Percentiles rank a stretch among this genome's conserved stretches.
phyloP scores from a whole-genome alignment of 805 yeast species.

The Lipomyces sp. region DNA sequence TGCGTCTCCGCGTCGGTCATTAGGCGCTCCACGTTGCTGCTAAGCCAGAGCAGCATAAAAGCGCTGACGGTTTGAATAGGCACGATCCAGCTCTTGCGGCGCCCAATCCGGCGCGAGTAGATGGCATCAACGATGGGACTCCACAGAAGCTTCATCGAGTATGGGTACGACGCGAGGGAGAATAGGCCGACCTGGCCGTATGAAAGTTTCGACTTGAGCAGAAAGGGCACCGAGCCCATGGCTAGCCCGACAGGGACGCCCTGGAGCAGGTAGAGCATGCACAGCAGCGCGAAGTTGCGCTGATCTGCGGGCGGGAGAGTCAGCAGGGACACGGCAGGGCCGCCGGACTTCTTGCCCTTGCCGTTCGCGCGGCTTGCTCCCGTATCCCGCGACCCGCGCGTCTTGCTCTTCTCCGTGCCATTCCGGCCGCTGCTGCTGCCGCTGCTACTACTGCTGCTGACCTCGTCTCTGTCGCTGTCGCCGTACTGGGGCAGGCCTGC shows the following conservation, averaged over 20 bases:
- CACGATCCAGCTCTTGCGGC: conserved; percentile 89
- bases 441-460: background rate
- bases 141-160: conserved; percentile 88
- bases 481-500: conserved; percentile 16
- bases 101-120: conserved; percentile 63
- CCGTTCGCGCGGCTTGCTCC: background rate
- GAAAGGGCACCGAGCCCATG: conserved; percentile 89
- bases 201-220: conserved; percentile 74
- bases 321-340: conserved; percentile 24
- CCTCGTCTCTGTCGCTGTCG: background rate
- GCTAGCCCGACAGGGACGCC: conserved; percentile 98
- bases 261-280: conserved; percentile 75
- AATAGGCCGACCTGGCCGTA: conserved; percentile 90
- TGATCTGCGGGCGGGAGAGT: conserved; percentile 49
- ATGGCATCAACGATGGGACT: conserved; percentile 93
- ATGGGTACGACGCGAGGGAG: conserved; percentile 90
- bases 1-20: conserved; percentile 48
- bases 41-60: conserved; percentile 60
- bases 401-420: background rate
- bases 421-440: background rate
- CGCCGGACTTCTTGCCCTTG: background rate
- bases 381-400: background rate
- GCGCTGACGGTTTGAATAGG: conserved; percentile 72
- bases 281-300: conserved; percentile 69
- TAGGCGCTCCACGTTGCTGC: conserved; percentile 51